Conservation (phyloP, 1,284 basidiomycete genomes). For the Cerrena zonata region DNA sequence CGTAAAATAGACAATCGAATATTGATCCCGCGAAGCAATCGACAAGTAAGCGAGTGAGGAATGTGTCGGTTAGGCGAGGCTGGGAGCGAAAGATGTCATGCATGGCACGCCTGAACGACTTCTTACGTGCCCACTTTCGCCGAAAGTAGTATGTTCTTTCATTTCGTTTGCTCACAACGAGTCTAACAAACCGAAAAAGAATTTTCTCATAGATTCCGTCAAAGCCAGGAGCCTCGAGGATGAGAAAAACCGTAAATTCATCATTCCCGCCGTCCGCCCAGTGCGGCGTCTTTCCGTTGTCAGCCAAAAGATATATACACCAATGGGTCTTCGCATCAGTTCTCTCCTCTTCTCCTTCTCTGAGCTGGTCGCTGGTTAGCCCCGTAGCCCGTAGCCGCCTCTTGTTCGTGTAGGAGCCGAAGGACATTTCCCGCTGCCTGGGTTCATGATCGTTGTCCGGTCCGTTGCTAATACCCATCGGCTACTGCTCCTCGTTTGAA, state of each 20-base stretch:
- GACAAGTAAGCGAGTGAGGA: not conserved
- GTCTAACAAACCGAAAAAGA: not conserved
- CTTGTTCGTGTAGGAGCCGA: not conserved
- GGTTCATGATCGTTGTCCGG: not conserved
- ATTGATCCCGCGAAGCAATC: slow-evolving; percentile 1
- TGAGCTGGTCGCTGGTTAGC: no score
- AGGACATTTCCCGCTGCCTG: not conserved
- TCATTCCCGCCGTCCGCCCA: not conserved
- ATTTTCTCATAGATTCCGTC: not conserved
- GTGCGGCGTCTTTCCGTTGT: not conserved
- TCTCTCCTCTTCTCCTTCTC: not conserved
- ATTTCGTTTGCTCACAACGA: not conserved
- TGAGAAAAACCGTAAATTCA: not conserved
- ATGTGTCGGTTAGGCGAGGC: not conserved
- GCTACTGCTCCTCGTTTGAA: not conserved
- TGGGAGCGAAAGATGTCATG: not conserved
- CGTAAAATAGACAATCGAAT: not conserved
- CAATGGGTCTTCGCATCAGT: not conserved
- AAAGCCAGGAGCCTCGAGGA: not conserved
- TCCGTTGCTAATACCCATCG: not conserved
- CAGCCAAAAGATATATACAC: not conserved
- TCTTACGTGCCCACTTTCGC: not conserved
- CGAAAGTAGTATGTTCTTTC: not conserved
- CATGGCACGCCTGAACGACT: not conserved
- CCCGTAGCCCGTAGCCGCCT: no score